phyloP scores from a whole-genome alignment of 2,329 filamentous ascomycete species.

The Alternaria gaisen region DNA sequence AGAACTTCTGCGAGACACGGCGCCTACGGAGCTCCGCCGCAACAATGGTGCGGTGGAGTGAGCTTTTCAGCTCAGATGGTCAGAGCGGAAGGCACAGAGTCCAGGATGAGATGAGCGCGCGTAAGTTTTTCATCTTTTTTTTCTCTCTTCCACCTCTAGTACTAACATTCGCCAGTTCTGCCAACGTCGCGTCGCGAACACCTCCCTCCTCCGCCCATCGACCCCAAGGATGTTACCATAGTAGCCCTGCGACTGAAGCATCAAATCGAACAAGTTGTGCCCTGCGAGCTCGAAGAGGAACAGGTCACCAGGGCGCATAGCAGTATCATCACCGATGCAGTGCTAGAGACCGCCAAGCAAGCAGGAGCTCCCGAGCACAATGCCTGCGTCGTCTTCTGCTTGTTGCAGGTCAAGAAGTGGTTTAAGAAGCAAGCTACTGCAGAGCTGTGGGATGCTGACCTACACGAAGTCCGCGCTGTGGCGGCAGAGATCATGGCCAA shows the following conservation, averaged over 20 bases:
- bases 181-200: constrained; percentile 68
- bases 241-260: constrained; percentile 89
- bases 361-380: constrained; percentile 79
- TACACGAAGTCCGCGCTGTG: constrained; percentile 79
- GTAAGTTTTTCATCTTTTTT: constrained; percentile 35
- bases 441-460: constrained; percentile 91
- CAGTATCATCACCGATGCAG: constrained; percentile 80
- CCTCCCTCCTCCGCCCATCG: constrained; percentile 70
- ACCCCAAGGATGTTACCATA: constrained; percentile 84
- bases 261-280: constrained; percentile 86
- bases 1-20: not conserved
- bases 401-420: constrained; percentile 77
- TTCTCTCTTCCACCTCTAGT: constrained; percentile 1
- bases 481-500: constrained; percentile 96
- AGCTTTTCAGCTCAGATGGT: constrained; percentile 49
- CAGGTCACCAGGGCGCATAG: constrained; percentile 83
- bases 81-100: constrained; percentile 50
- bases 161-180: constrained; percentile 63
- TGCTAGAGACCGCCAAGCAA: constrained; percentile 80
- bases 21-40: not conserved
- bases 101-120: constrained; percentile 54
- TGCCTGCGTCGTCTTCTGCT: constrained; percentile 83
- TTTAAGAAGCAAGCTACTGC: constrained; percentile 80
- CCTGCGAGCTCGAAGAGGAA: constrained; percentile 84
- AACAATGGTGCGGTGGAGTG: constrained; percentile 52